Evolutionary conservation across 495 filamentous ascomycete genomes (phyloP).

Genomic region (Neurospora tetraspora): DNA sequence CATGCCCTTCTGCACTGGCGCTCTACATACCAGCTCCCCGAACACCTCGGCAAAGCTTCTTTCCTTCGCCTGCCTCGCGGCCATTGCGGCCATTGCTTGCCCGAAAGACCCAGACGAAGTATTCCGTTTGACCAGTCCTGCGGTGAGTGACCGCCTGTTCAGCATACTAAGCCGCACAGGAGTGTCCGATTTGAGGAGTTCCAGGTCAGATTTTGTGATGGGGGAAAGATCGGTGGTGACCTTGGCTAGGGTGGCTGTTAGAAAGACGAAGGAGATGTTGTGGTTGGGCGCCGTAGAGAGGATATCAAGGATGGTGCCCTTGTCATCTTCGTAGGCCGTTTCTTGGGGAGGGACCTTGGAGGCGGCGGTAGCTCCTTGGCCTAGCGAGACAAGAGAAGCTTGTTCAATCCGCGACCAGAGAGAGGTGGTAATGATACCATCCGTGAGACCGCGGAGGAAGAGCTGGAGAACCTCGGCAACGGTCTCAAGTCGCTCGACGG

Average conservation of each 20-base stretch:
- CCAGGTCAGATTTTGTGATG: conserved; percentile 25
- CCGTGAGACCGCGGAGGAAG: conserved; percentile 62
- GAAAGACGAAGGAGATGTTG: conserved; percentile 76
- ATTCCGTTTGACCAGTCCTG: background rate
- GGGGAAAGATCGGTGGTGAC: conserved; percentile 38
- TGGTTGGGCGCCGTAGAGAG: conserved; percentile 62
- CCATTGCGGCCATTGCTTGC: conserved; percentile 21
- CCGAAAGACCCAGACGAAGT: conserved; percentile 1
- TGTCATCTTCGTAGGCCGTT: conserved; percentile 49
- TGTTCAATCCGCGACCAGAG: conserved; percentile 66
- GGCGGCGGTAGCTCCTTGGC: conserved; percentile 15
- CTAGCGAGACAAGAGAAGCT: conserved; percentile 35
- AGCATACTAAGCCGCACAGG: conserved; percentile 13
- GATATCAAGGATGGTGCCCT: conserved; percentile 59
- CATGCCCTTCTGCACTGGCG: conserved; percentile 14
- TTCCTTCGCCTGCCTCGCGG: conserved; percentile 35
- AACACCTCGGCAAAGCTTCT: conserved; percentile 38
- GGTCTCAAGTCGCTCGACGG: conserved; percentile 58
- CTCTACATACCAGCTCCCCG: conserved; percentile 34
- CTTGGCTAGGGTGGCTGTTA: conserved; percentile 62
- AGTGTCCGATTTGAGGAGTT: conserved; percentile 13
- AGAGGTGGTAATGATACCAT: conserved; percentile 58
- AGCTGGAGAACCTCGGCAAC: conserved; percentile 55
- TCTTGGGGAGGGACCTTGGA: conserved; percentile 35
- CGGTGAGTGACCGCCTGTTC: conserved; percentile 26